Percentiles rank a stretch among this genome's conserved stretches.
Conservation (phyloP, 78 protist species). For the Monosiga brevicollis region DNA sequence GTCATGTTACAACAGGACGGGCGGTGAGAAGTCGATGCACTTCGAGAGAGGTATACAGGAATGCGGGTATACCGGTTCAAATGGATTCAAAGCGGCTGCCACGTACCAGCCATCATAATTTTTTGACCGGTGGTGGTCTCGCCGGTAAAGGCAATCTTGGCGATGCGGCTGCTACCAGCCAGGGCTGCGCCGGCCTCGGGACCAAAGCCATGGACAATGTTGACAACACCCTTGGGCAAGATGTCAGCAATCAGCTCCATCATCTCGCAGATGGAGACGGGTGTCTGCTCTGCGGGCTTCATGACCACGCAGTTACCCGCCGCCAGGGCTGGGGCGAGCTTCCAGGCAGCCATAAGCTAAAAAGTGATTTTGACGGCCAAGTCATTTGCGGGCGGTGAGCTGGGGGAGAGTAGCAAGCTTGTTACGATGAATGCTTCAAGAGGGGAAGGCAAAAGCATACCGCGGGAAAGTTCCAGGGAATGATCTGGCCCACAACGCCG, state of each 20-base stretch:
- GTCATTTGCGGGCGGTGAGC: background rate
- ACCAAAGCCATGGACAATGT: slow-evolving; percentile 57
- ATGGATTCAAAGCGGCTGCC: too few relatives aligned
- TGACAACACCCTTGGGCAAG: slow-evolving; percentile 72
- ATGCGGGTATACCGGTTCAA: too few relatives aligned
- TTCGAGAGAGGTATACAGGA: too few relatives aligned
- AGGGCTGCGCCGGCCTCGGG: background rate
- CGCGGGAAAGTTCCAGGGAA: slow-evolving; percentile 40
- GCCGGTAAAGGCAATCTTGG: too few relatives aligned
- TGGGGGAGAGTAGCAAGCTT: too few relatives aligned
- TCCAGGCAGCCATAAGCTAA: slow-evolving; percentile 41
- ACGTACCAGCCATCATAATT: too few relatives aligned
- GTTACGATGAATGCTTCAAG: too few relatives aligned
- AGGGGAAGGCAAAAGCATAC: too few relatives aligned
- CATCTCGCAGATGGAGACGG: slow-evolving; percentile 58
- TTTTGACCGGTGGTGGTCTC: too few relatives aligned
- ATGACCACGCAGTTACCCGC: slow-evolving; percentile 67
- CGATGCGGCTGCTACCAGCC: too few relatives aligned
- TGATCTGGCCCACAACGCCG: slow-evolving; percentile 34
- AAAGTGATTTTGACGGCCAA: background rate
- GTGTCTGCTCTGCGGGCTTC: slow-evolving; percentile 72
- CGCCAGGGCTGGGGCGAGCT: slow-evolving; percentile 60
- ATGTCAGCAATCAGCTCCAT: slow-evolving; percentile 63
- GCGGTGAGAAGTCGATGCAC: too few relatives aligned
- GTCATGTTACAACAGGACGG: too few relatives aligned